Percentiles rank a stretch among this genome's conserved stretches.
phyloP scores from a whole-genome alignment of 1,139 yeast genomes.

The Taphrina wiesneri region DNA sequence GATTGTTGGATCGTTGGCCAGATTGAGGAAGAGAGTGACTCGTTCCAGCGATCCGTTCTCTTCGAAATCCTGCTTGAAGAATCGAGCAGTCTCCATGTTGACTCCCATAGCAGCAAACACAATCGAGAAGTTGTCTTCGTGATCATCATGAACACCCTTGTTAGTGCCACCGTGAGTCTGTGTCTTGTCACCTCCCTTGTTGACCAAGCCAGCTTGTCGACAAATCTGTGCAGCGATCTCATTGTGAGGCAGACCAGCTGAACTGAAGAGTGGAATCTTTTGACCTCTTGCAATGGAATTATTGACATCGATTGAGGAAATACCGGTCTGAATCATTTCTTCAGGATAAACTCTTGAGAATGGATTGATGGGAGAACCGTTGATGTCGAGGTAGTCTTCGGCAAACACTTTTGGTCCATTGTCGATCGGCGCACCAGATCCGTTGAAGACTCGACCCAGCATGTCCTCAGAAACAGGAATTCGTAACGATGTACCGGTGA shows the following conservation, averaged over 20 bases:
- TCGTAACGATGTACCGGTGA: slow-evolving; percentile 89
- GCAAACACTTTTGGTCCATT: slow-evolving; percentile 98
- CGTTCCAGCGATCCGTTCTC: slow-evolving; percentile 98
- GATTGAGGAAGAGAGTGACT: slow-evolving; percentile 90
- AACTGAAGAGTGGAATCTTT: slow-evolving; percentile 97
- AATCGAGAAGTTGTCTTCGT: slow-evolving; percentile 97
- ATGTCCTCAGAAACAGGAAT: slow-evolving; percentile 96
- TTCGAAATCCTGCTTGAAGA: slow-evolving; percentile 98
- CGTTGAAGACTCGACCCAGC: slow-evolving; percentile 96
- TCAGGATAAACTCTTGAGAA: slow-evolving; percentile 98
- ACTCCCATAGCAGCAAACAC: slow-evolving; percentile 99
- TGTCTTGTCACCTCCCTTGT: slow-evolving; percentile 34
- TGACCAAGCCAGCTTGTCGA: slow-evolving; percentile 97
- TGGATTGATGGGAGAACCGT: slow-evolving; percentile 98
- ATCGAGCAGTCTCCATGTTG: slow-evolving; percentile 84
- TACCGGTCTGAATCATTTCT: slow-evolving; percentile 99
- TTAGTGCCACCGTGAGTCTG: slow-evolving; percentile 66
- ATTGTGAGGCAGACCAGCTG: slow-evolving; percentile 98
- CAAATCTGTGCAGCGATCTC: slow-evolving; percentile 99
- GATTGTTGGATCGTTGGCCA: slow-evolving; percentile 99
- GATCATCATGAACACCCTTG: slow-evolving; percentile 99
- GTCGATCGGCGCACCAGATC: slow-evolving; percentile 98
- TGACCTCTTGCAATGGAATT: slow-evolving; percentile 99
- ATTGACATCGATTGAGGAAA: slow-evolving; percentile 98
- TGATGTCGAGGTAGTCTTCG: slow-evolving; percentile 95